Evolutionary conservation across 805 yeast genomes (phyloP), one percentile per base, ranked within the genome.

Genomic region (Ogataea trehalophila): DNA sequence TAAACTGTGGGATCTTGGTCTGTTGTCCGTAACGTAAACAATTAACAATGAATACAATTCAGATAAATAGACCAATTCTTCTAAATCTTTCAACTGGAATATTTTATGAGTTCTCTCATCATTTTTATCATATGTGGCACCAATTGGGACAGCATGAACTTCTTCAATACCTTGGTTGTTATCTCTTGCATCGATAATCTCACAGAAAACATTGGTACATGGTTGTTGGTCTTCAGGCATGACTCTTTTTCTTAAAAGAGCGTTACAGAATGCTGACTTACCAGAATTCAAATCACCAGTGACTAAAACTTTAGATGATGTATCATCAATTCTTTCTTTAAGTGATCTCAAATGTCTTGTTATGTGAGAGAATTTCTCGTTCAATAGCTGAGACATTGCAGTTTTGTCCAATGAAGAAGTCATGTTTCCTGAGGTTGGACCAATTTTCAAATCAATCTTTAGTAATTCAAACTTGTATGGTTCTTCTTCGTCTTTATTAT

Each of bases 221-320:
- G 99, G 99, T 62, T 94, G 96, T 61, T 94, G 99, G 66, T 94
- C 99, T 60, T 87, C 96, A 0, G 99, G 99, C 42, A 94, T 68
- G 3, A 94, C 67, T 43, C 80, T 78, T 44, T 94, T 76, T 55
- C 91, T 74, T 49, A 94, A 69, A 37, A 94, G 70, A 1, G 97
- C 92, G 62, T 94, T 94, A 67, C 99, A 94, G 58, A 94, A 89
- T 1, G 96, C 87, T 1, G 97, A 89, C 61, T 94, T 94, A 3
- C 99, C 99, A 0, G 99, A 86, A 62, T 94, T 94, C 55, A 94
- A 76, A 65, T 94, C 99, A 44, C 99, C 99, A 2, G 99, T 95
- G 36, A 94, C 91, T 51, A 94, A 82, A 1, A 94, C 97, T 58
- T 92, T 92, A 2, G 98, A 91, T 0, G 92, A 78, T 0, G 94